Percentiles rank a stretch among this genome's conserved stretches.
Conservation (phyloP, 2,329 filamentous ascomycete genomes). For the Fusarium zealandicum region DNA sequence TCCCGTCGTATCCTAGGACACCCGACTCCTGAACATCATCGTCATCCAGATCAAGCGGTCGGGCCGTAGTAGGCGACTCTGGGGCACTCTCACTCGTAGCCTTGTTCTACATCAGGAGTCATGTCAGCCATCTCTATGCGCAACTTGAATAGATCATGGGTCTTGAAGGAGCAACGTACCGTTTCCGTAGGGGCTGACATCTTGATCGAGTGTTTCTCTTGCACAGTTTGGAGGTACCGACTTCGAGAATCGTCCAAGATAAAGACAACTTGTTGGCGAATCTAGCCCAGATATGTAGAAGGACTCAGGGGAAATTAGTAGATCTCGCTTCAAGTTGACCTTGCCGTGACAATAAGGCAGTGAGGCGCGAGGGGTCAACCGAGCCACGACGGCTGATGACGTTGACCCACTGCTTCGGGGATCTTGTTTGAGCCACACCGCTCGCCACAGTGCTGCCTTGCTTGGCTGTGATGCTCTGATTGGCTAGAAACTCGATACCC, state of each 20-base stretch:
- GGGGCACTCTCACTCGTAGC: conserved; percentile 53
- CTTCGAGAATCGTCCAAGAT: conserved; percentile 1
- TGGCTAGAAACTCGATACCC: not conserved
- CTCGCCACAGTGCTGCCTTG: conserved; percentile 37
- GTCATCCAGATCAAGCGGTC: conserved; percentile 73
- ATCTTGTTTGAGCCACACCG: conserved; percentile 35
- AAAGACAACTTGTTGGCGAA: conserved; percentile 13
- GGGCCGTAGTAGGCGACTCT: conserved; percentile 71
- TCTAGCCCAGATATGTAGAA: conserved; percentile 9
- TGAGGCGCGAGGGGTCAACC: conserved; percentile 44
- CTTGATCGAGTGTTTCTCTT: conserved; percentile 22
- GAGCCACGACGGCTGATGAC: conserved; percentile 48
- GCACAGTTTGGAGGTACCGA: conserved; percentile 2
- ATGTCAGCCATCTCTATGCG: conserved; percentile 34
- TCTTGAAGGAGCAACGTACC: conserved; percentile 47
- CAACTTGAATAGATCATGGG: conserved; percentile 16
- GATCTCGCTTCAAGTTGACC: conserved; percentile 41
- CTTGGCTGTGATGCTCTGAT: conserved; percentile 16
- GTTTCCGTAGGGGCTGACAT: conserved; percentile 55
- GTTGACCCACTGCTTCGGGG: conserved; percentile 45
- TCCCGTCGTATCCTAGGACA: conserved; percentile 53
- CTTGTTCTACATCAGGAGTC: conserved; percentile 51
- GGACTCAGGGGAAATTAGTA: conserved; percentile 34
- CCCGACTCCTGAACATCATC: conserved; percentile 71
- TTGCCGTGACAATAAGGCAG: conserved; percentile 39